Percentiles rank a stretch among this genome's conserved stretches.
phyloP scores from a whole-genome alignment of 495 filamentous ascomycete species.

The Neurospora sp. region DNA sequence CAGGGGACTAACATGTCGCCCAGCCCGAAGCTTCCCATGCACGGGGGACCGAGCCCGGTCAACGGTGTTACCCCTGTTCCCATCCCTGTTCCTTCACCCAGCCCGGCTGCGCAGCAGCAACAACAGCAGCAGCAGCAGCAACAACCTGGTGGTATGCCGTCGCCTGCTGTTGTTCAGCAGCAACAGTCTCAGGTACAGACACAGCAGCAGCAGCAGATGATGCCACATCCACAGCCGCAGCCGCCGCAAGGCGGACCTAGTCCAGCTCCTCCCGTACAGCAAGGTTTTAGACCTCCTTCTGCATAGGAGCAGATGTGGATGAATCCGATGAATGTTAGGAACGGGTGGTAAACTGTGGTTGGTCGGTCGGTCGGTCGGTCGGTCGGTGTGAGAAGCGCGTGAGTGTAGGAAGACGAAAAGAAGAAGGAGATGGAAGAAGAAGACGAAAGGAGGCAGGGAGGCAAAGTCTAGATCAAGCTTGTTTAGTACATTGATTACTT shows the following conservation, averaged over 20 bases:
- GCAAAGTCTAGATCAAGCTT: background rate
- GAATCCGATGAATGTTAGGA: background rate
- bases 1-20: constrained; percentile 12
- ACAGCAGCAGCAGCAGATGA: background rate
- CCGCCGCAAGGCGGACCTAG: background rate
- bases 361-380: background rate
- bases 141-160: background rate
- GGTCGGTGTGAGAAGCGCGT: background rate
- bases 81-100: background rate
- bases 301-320: background rate
- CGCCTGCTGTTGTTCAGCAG: background rate
- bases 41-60: background rate
- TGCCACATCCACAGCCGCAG: background rate
- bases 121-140: background rate
- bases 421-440: background rate
- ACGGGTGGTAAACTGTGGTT: background rate
- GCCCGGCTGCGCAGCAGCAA: background rate
- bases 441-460: background rate
- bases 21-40: constrained; percentile 7
- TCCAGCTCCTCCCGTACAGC: background rate
- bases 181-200: background rate
- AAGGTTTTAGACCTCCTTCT: background rate
- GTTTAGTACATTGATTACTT: background rate
- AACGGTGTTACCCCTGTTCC: constrained; percentile 9
- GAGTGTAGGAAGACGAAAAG: background rate